A percentile compares a stretch with the other conserved stretches of the same genome.
Evolutionary conservation across 2,329 filamentous ascomycete genomes (phyloP).

Genomic region (Fusarium camptoceras): DNA sequence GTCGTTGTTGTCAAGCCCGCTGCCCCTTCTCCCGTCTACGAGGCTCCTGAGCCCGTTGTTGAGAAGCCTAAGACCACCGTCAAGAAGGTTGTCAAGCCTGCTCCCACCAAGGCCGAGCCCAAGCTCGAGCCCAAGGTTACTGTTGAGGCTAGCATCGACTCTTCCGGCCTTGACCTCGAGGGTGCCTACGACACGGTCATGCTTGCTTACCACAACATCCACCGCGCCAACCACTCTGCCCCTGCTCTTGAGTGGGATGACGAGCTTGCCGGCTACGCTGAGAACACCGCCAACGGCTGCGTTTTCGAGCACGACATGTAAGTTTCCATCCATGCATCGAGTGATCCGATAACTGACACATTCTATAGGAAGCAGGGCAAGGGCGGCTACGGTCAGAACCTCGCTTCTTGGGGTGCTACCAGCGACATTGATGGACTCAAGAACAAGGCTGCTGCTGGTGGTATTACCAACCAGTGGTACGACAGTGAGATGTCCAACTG

Average conservation of each 20-base stretch:
- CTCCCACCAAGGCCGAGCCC: conserved; percentile 18
- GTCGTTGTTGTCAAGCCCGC: conserved; percentile 12
- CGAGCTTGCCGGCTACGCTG: conserved; percentile 72
- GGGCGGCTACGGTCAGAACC: conserved; percentile 89
- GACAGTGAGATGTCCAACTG: conserved; percentile 76
- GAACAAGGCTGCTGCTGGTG: conserved; percentile 70
- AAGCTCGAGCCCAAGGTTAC: conserved; percentile 22
- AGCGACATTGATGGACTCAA: conserved; percentile 51
- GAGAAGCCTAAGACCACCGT: conserved; percentile 27
- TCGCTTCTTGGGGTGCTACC: conserved; percentile 72
- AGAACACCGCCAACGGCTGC: conserved; percentile 73
- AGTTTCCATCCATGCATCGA: conserved; percentile 49
- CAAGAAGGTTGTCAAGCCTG: conserved; percentile 23
- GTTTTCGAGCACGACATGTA: conserved; percentile 82
- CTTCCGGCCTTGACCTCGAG: conserved; percentile 23
- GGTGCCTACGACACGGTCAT: conserved; percentile 55
- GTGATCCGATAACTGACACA: conserved; percentile 48
- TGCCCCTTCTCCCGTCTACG: conserved; percentile 20
- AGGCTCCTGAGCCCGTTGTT: conserved; percentile 11
- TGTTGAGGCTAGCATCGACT: conserved; percentile 6
- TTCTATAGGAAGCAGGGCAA: conserved; percentile 62
- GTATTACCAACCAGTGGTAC: conserved; percentile 89
- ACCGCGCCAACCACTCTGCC: conserved; percentile 85
- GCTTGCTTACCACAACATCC: conserved; percentile 84
- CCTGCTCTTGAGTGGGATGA: conserved; percentile 73